A percentile compares a stretch with the other conserved stretches of the same genome.
Evolutionary conservation across 2,329 filamentous ascomycete genomes (phyloP).

Genomic region (Ascochyta koolunga): DNA sequence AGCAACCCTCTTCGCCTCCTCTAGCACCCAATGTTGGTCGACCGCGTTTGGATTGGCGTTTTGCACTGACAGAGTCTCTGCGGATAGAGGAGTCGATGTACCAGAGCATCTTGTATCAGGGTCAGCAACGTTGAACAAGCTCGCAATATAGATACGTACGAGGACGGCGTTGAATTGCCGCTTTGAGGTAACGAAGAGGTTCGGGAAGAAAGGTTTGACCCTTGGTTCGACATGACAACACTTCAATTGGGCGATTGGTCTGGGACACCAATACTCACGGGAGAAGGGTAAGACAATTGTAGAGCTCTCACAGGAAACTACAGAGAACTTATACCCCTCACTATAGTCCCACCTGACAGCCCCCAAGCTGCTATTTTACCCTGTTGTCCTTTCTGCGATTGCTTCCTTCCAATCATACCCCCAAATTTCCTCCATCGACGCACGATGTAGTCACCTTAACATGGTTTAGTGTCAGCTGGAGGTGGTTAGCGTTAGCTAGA

Average conservation of each 20-base stretch:
- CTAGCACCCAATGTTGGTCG: slow-evolving; percentile 7
- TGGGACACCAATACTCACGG: too few species aligned
- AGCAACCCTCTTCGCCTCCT: slow-evolving; percentile 3
- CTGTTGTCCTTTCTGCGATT: not conserved
- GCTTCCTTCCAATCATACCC: slow-evolving; percentile 1
- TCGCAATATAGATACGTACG: not conserved
- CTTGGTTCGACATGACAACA: not conserved
- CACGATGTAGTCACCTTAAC: slow-evolving; percentile 2
- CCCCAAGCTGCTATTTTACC: not conserved
- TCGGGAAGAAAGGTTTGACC: not conserved
- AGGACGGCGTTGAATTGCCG: not conserved
- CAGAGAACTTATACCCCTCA: slow-evolving; percentile 3
- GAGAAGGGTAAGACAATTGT: not conserved
- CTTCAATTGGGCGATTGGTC: too few species aligned
- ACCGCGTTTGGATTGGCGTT: slow-evolving; percentile 1
- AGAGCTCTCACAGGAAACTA: not conserved
- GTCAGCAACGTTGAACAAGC: not conserved
- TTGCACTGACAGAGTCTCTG: not conserved
- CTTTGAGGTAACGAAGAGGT: not conserved
- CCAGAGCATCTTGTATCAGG: not conserved
- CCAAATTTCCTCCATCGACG: not conserved
- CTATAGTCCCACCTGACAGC: not conserved
- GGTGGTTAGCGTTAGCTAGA: not conserved
- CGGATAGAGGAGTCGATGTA: slow-evolving; percentile 3
- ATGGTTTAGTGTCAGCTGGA: slow-evolving; percentile 1